A percentile compares a stretch with the other conserved stretches of the same genome.
phyloP scores from a whole-genome alignment of 164 flowering plant species.

The Magnolia kwangsiensis region DNA sequence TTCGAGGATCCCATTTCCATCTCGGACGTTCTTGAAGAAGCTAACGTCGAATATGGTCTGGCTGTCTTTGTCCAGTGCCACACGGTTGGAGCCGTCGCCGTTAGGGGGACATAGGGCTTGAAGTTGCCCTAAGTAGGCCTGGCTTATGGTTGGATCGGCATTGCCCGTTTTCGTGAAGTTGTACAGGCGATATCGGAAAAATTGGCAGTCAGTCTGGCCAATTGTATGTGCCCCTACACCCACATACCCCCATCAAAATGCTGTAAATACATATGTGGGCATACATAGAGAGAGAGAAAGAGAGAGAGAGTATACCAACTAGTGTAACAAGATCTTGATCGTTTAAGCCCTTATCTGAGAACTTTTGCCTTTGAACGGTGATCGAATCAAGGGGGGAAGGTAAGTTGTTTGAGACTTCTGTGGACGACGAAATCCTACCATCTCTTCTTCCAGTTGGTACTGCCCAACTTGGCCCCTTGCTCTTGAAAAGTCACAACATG shows the following conservation, averaged over 20 bases:
- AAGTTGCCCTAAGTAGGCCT: slow-evolving; percentile 33
- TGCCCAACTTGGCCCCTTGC: slow-evolving; percentile 62
- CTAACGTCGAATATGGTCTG: slow-evolving; percentile 44
- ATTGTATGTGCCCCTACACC: slow-evolving; percentile 73
- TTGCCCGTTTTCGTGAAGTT: slow-evolving; percentile 65
- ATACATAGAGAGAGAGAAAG: neutral
- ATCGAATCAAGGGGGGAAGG: slow-evolving; percentile 61
- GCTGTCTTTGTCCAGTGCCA: slow-evolving; percentile 57
- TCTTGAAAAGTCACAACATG: slow-evolving; percentile 26
- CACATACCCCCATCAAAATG: neutral
- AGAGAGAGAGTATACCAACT: slow-evolving; percentile 45
- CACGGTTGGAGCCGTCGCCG: slow-evolving; percentile 51
- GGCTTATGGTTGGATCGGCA: slow-evolving; percentile 61
- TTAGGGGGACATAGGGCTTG: slow-evolving; percentile 43
- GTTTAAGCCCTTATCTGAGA: slow-evolving; percentile 60
- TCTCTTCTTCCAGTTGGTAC: slow-evolving; percentile 76
- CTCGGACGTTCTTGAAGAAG: slow-evolving; percentile 60
- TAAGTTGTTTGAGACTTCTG: slow-evolving; percentile 42
- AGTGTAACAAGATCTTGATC: slow-evolving; percentile 73
- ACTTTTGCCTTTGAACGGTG: slow-evolving; percentile 54
- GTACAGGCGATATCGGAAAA: slow-evolving; percentile 63
- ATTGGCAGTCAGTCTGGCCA: slow-evolving; percentile 58
- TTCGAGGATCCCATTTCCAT: slow-evolving; percentile 61
- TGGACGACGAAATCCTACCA: slow-evolving; percentile 53
- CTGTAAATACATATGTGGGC: no score